Conservation (phyloP, 1,284 basidiomycete genomes). For the Fomitiporia mediterranea region DNA sequence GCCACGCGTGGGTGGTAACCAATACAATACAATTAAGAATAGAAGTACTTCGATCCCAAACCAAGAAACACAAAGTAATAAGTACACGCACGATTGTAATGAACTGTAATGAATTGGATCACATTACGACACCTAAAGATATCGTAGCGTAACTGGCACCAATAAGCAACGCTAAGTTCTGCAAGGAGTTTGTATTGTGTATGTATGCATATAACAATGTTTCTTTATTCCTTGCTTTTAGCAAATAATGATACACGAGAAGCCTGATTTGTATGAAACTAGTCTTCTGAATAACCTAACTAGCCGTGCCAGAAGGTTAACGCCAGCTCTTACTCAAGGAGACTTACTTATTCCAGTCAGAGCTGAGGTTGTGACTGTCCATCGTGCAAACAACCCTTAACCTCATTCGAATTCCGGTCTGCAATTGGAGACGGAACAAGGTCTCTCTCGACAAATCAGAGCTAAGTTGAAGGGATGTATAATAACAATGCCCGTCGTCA, state of each 20-base stretch:
- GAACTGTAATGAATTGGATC: no score
- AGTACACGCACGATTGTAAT: neutral
- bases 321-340: slow-evolving; percentile 20
- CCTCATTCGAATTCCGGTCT: slow-evolving; percentile 2
- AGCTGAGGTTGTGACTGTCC: slow-evolving; percentile 7
- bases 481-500: slow-evolving; percentile 10
- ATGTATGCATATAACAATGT: no score
- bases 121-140: no score
- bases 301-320: slow-evolving; percentile 17
- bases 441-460: neutral
- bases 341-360: slow-evolving; percentile 4
- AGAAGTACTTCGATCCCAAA: no score
- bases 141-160: no score
- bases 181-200: no score
- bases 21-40: neutral
- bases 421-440: slow-evolving; percentile 4
- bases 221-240: no score
- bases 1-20: slow-evolving; percentile 48
- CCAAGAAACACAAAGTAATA: no score
- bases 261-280: neutral
- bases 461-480: slow-evolving; percentile 1
- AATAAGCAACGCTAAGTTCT: no score
- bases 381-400: neutral
- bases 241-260: no score
- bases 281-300: neutral